Base-by-base conservation (phyloP, 164 flowering plant genomes). In the Macadamia integrifolia region DNA sequence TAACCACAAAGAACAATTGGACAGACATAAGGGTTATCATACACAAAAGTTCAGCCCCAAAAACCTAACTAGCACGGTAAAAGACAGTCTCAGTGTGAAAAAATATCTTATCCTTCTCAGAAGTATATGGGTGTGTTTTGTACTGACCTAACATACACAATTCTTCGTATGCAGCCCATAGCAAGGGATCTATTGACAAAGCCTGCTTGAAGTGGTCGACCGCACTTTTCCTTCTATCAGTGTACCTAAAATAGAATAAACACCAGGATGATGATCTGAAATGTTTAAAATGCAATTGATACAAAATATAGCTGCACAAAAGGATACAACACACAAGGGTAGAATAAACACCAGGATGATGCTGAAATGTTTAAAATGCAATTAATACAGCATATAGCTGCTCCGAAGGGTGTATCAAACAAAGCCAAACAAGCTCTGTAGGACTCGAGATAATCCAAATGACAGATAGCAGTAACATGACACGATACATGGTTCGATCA, bases 141-240 rank as follows among this genome's bases (percentile, higher is more conserved):
- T 63, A 75, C 92, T 74, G 18, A 91, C 99, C 99, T 84, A 95
- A 78, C n/a, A 83, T 67, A 73, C 98, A 95, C 6, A 95, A 83
- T 74, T 95, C 99, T 78, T 95, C 97, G 81, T 89, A 95, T 69
- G 98, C 99, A 77, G 83, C 83, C 99, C 99, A 95, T 28, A 92
- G 75, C 66, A 92, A 82, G 65, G 99, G 99, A 79, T 95, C 97
- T 53, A 91, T 61, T 46, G 85, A 84, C 64, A 95, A 81, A 57
- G 99, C 98, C 81, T 84, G 90, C 84, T 85, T 90, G 73, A 91
- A 91, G 72, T 92, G 99, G 73, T 83, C 82, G 50, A 91, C 76
- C 30, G 99, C 97, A 81, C 76, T 85, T 77, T 76, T 82, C 75
- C 78, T 84, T 83, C 99, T 84, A 77, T 95, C 98, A 74, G 99